phyloP scores from a whole-genome alignment of 257 asterid species.

The Misopates orontium region DNA sequence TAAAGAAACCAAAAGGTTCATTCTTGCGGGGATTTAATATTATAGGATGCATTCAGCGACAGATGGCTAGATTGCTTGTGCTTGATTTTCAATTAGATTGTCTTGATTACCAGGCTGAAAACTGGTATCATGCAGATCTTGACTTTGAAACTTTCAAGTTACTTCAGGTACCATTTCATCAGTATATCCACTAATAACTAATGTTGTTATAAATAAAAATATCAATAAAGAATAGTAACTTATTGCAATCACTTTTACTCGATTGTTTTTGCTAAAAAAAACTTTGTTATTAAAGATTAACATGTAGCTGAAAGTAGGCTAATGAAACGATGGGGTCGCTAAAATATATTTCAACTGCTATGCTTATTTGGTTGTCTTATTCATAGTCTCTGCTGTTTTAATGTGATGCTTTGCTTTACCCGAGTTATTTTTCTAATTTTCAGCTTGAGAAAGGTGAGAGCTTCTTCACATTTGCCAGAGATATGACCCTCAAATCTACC shows the following conservation, averaged over 20 bases:
- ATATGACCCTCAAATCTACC: conserved; percentile 85
- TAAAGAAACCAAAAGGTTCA: conserved; percentile 54
- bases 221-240: conserved; percentile 1
- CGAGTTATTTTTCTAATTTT: conserved; percentile 12
- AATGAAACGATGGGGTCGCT: background rate
- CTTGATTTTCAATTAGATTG: conserved; percentile 95
- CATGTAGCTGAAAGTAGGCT: background rate
- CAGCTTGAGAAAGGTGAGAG: conserved; percentile 97
- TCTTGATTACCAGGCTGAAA: conserved; percentile 81
- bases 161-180: conserved; percentile 69
- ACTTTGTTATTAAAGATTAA: background rate
- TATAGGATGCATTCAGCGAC: conserved; percentile 87
- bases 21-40: conserved; percentile 65
- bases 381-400: background rate
- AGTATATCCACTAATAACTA: background rate
- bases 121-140: conserved; percentile 98
- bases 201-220: conserved; percentile 1
- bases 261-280: conserved; percentile 5
- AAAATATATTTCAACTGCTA: background rate
- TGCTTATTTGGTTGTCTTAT: conserved; percentile 4
- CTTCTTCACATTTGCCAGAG: conserved; percentile 91
- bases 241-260: background rate
- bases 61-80: conserved; percentile 76
- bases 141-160: conserved; percentile 87
- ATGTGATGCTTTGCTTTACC: conserved; percentile 16